Evolutionary conservation across 352 stramenopile genomes (phyloP).

Genomic region (Globisporangium heterothallicum): DNA sequence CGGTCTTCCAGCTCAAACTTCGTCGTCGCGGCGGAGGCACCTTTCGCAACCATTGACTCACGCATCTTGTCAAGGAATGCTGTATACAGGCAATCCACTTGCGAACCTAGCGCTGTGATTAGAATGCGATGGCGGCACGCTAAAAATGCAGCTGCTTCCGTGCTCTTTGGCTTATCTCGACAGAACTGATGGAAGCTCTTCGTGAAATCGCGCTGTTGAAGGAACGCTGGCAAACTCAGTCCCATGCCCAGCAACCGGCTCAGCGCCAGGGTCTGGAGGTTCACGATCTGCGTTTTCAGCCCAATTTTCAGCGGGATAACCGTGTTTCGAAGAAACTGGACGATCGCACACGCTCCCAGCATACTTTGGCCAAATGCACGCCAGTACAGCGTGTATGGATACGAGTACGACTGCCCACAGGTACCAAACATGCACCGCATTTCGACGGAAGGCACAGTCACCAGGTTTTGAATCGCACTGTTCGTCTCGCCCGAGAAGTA

Average conservation of each 20-base stretch:
- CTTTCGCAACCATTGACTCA: constrained; percentile 21
- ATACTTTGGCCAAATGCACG: constrained; percentile 64
- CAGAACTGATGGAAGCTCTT: constrained; percentile 44
- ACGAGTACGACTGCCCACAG: constrained; percentile 2
- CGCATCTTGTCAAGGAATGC: constrained; percentile 35
- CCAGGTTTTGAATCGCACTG: constrained; percentile 39
- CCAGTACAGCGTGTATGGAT: constrained; percentile 55
- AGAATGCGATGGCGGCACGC: constrained; percentile 32
- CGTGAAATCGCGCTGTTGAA: constrained; percentile 57
- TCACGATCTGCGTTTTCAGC: constrained; percentile 48
- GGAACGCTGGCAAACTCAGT: constrained; percentile 39
- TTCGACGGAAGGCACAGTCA: constrained; percentile 36
- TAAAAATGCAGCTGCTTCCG: constrained; percentile 37
- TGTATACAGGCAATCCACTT: constrained; percentile 44
- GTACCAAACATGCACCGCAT: constrained; percentile 59
- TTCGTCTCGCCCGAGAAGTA: constrained; percentile 49
- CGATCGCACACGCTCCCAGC: constrained; percentile 54
- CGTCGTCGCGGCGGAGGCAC: background rate
- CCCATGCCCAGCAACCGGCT: constrained; percentile 49
- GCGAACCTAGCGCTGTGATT: constrained; percentile 25
- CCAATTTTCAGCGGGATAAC: constrained; percentile 41
- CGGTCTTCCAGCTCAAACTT: constrained; percentile 39
- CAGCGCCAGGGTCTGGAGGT: constrained; percentile 44
- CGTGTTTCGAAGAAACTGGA: constrained; percentile 53
- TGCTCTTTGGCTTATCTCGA: constrained; percentile 19